phyloP scores from a whole-genome alignment of 164 flowering plant genomes.

The Aristolochia fimbriata region DNA sequence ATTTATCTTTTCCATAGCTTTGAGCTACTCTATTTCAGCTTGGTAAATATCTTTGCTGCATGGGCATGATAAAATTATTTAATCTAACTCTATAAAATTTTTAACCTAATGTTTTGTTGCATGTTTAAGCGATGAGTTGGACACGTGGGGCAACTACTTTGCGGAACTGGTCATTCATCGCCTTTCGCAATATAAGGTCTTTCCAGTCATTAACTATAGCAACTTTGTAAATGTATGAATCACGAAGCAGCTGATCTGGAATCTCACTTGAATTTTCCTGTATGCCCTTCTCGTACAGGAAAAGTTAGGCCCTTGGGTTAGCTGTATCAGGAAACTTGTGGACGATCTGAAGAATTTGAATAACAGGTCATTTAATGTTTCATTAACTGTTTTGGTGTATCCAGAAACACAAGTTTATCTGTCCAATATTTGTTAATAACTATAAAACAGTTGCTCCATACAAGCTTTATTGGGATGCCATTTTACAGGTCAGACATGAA shows the following conservation, averaged over 20 bases:
- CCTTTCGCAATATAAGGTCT: slow-evolving; percentile 59
- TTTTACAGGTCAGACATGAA: slow-evolving; percentile 32
- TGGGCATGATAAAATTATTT: too few relatives aligned
- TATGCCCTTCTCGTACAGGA: slow-evolving; percentile 31
- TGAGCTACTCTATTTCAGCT: too few relatives aligned
- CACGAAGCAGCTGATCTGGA: neutral
- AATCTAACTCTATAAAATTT: neutral
- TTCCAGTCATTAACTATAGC: neutral
- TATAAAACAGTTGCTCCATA: too few relatives aligned
- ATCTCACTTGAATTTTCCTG: neutral
- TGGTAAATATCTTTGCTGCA: too few relatives aligned
- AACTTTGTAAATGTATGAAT: neutral
- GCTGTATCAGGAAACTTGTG: slow-evolving; percentile 48
- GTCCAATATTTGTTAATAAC: too few relatives aligned
- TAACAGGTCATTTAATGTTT: slow-evolving; percentile 37
- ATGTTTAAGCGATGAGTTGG: slow-evolving; percentile 65
- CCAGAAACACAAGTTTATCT: too few relatives aligned
- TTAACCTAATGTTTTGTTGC: slow-evolving; percentile 10
- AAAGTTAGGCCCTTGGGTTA: slow-evolving; percentile 53
- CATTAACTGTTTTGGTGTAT: too few relatives aligned
- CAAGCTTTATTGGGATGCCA: neutral
- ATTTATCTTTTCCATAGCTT: too few relatives aligned
- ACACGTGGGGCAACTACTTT: slow-evolving; percentile 60
- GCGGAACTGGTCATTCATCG: slow-evolving; percentile 41
- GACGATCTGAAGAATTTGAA: slow-evolving; percentile 59